phyloP scores from a whole-genome alignment of 1,284 basidiomycete genomes.

The Sporisorium scitamineum region DNA sequence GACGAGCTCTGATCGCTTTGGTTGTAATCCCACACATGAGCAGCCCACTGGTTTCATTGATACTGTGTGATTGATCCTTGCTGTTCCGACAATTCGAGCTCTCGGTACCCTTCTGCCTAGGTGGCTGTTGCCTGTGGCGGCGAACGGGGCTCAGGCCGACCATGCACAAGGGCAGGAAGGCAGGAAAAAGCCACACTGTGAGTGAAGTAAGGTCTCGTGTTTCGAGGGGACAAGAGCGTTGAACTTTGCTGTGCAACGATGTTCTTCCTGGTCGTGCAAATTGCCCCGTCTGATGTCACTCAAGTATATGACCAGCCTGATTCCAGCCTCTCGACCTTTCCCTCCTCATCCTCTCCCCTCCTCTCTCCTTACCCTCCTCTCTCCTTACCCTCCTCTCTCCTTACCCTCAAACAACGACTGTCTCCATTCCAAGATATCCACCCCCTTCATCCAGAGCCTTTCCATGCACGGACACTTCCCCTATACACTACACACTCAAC shows the following conservation, averaged over 20 bases:
- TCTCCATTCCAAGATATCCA: not conserved
- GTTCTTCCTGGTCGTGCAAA: not conserved
- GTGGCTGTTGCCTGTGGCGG: not conserved
- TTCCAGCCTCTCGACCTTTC: not conserved
- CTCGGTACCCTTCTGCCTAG: not conserved
- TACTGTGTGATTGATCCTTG: not conserved
- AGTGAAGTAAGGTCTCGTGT: not conserved
- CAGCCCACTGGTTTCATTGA: not conserved
- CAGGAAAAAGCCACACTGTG: not conserved
- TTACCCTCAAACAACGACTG: not conserved
- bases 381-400: not conserved
- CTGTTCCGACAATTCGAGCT: not conserved
- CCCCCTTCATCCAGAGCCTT: not conserved
- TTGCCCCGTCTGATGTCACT: not conserved
- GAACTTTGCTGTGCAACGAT: not conserved
- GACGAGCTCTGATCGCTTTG: not conserved
- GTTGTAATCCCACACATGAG: not conserved
- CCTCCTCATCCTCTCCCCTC: conserved; percentile 3
- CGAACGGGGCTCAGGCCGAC: not conserved
- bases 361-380: not conserved
- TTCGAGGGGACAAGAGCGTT: not conserved
- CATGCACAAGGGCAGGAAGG: not conserved
- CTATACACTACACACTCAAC: not conserved
- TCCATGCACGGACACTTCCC: not conserved
- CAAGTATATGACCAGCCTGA: not conserved